Evolutionary conservation across 1,139 yeast genomes (phyloP).

Genomic region (Nakaseomyces delphensis): DNA sequence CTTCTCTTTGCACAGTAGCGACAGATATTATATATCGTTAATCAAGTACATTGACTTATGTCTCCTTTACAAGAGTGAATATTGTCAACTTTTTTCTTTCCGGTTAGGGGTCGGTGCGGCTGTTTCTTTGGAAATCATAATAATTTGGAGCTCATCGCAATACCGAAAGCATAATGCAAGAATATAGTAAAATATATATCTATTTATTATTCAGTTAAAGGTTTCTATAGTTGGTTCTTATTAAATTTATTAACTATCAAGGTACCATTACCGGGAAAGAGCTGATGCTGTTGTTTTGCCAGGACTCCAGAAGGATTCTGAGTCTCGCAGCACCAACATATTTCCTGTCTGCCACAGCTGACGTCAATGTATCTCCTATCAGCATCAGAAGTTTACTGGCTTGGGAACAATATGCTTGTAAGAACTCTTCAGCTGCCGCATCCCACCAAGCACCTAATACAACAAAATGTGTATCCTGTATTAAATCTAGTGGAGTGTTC

Average conservation of each 20-base stretch:
- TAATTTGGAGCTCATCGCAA: too few relatives aligned
- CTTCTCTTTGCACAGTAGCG: too few relatives aligned
- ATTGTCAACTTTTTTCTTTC: too few relatives aligned
- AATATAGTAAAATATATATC: too few relatives aligned
- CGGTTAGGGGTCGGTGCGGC: too few relatives aligned
- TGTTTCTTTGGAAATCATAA: too few relatives aligned
- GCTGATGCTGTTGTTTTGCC: slow-evolving; percentile 43
- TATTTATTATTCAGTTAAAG: too few relatives aligned
- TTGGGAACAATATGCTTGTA: slow-evolving; percentile 56
- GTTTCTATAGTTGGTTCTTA: background rate
- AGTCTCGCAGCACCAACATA: slow-evolving; percentile 75
- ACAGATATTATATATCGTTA: too few relatives aligned
- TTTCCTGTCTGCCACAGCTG: slow-evolving; percentile 39
- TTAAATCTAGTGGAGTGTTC: slow-evolving; percentile 42
- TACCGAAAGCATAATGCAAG: too few relatives aligned
- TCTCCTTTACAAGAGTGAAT: too few relatives aligned
- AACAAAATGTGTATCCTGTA: slow-evolving; percentile 63
- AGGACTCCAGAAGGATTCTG: slow-evolving; percentile 69
- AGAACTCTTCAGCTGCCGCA: slow-evolving; percentile 53
- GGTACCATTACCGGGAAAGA: slow-evolving; percentile 46
- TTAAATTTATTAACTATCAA: too few relatives aligned
- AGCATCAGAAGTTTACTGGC: slow-evolving; percentile 51
- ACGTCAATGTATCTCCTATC: slow-evolving; percentile 44
- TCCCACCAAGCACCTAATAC: slow-evolving; percentile 91
- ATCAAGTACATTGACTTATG: too few relatives aligned